Evolutionary conservation across 768 basidiomycete species (phyloP).

Genomic region (Auriscalpium vulgare): DNA sequence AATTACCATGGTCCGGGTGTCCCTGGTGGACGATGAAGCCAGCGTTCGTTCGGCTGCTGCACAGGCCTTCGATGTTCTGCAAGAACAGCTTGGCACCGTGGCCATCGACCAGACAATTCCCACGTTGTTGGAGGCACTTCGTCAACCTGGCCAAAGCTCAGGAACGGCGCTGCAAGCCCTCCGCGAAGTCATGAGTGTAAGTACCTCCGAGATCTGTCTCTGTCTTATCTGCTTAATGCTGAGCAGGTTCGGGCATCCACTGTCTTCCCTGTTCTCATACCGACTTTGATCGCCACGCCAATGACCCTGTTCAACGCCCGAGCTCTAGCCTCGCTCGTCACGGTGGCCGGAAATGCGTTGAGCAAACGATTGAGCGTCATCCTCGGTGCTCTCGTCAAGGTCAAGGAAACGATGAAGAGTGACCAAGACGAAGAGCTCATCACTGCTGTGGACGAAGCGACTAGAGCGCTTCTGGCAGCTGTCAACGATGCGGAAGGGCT

Average conservation of each 20-base stretch:
- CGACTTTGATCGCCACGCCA: constrained; percentile 81
- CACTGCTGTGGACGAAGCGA: constrained; percentile 65
- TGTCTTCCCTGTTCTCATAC: constrained; percentile 96
- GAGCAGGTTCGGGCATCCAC: constrained; percentile 82
- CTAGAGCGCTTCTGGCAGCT: constrained; percentile 67
- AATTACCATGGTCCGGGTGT: constrained; percentile 72
- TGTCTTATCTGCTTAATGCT: background rate
- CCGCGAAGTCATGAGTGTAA: constrained; percentile 87
- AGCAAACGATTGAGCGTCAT: constrained; percentile 78
- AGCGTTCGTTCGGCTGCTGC: constrained; percentile 87
- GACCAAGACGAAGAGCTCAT: constrained; percentile 59
- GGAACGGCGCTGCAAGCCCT: constrained; percentile 92
- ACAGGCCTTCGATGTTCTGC: constrained; percentile 82
- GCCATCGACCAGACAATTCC: constrained; percentile 97
- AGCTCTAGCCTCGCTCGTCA: constrained; percentile 83
- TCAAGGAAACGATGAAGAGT: constrained; percentile 51
- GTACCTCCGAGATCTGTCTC: constrained; percentile 20
- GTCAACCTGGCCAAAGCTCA: constrained; percentile 88
- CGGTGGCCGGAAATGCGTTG: constrained; percentile 87
- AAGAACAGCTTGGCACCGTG: constrained; percentile 82
- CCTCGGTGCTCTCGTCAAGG: constrained; percentile 70
- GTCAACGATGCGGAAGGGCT: constrained; percentile 83
- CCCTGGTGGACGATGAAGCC: constrained; percentile 83
- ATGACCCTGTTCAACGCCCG: constrained; percentile 95
- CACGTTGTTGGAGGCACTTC: constrained; percentile 85